A percentile compares a stretch with the other conserved stretches of the same genome.
These are phyloP conservation scores for Alternaria triticimaculans DNA, from an alignment of 2,329 filamentous ascomycete genomes.

Conservation along the genomic window DNA sequence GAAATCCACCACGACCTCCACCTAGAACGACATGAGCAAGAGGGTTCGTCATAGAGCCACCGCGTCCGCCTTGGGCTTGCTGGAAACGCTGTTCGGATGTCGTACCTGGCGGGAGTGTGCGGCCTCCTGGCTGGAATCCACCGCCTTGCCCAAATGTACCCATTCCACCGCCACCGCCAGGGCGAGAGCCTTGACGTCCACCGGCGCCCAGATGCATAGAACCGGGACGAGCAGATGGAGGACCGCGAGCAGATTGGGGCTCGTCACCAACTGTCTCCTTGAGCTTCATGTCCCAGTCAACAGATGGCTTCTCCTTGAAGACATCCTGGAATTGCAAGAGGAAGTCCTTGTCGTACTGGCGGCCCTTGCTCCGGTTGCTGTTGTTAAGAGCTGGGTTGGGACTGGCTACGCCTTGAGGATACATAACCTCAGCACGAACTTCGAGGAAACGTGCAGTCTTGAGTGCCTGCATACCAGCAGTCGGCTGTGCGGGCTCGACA, in stretches of 20 bases:
- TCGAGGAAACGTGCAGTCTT: slow-evolving; percentile 89
- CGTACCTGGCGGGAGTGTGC: slow-evolving; percentile 75
- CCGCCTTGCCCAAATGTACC: slow-evolving; percentile 67
- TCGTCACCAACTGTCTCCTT: slow-evolving; percentile 85
- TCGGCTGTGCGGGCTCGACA: slow-evolving; percentile 90
- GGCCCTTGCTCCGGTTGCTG: slow-evolving; percentile 78
- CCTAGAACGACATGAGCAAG: slow-evolving; percentile 64
- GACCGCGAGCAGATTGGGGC: slow-evolving; percentile 66
- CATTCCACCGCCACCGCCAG: slow-evolving; percentile 60
- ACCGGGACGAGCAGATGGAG: slow-evolving; percentile 65
- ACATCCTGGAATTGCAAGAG: slow-evolving; percentile 94
- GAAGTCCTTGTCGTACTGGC: slow-evolving; percentile 96
- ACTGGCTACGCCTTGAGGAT: slow-evolving; percentile 76
- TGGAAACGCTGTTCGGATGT: slow-evolving; percentile 77
- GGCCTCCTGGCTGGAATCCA: slow-evolving; percentile 39
- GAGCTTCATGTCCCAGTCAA: slow-evolving; percentile 91
- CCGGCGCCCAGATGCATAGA: slow-evolving; percentile 52
- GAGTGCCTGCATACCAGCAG: slow-evolving; percentile 89
- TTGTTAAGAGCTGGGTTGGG: slow-evolving; percentile 94
- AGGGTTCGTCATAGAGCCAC: slow-evolving; percentile 53
- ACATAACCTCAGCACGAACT: slow-evolving; percentile 77
- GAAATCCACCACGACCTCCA: slow-evolving; percentile 63
- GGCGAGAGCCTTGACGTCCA: slow-evolving; percentile 55
- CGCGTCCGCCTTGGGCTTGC: slow-evolving; percentile 29
- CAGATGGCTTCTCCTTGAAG: slow-evolving; percentile 94